Conservation (phyloP, 2,329 filamentous ascomycete species). For the Aureobasidium sp. region DNA sequence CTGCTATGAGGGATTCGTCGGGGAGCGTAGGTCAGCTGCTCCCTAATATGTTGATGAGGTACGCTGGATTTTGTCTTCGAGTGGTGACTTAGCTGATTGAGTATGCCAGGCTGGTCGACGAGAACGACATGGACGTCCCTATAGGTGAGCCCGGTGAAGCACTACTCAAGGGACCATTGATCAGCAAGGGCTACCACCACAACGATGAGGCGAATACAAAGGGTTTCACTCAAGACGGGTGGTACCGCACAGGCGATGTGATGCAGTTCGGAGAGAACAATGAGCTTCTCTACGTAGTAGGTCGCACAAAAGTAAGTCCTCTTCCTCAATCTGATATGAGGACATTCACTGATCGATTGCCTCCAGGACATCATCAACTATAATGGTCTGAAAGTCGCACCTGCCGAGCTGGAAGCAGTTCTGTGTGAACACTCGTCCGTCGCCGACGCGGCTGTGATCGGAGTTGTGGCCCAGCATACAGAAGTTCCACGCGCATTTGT, state of each 20-base stretch:
- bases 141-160: constrained; percentile 47
- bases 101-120: constrained; percentile 41
- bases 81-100: neutral
- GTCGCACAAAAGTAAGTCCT: constrained; percentile 65
- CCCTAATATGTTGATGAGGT: constrained; percentile 35
- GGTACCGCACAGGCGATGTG: constrained; percentile 45
- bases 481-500: constrained; percentile 29
- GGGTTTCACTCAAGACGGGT: constrained; percentile 26
- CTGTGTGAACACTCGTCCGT: constrained; percentile 30
- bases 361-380: constrained; percentile 11
- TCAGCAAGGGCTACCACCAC: constrained; percentile 44
- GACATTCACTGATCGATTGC: neutral
- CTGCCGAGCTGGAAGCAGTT: constrained; percentile 35
- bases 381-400: constrained; percentile 38
- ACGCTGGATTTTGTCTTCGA: neutral
- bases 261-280: constrained; percentile 31
- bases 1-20: constrained; percentile 23
- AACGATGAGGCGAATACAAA: constrained; percentile 32
- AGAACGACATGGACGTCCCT: constrained; percentile 45
- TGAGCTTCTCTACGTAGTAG: constrained; percentile 3
- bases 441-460: constrained; percentile 33
- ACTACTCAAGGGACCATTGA: constrained; percentile 42
- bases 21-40: constrained; percentile 45
- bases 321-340: constrained; percentile 65
- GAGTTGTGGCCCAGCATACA: constrained; percentile 21